These are phyloP conservation scores for Metschnikowia arizonensis DNA, from an alignment of 805 yeast genomes.

Conservation along the genomic window DNA sequence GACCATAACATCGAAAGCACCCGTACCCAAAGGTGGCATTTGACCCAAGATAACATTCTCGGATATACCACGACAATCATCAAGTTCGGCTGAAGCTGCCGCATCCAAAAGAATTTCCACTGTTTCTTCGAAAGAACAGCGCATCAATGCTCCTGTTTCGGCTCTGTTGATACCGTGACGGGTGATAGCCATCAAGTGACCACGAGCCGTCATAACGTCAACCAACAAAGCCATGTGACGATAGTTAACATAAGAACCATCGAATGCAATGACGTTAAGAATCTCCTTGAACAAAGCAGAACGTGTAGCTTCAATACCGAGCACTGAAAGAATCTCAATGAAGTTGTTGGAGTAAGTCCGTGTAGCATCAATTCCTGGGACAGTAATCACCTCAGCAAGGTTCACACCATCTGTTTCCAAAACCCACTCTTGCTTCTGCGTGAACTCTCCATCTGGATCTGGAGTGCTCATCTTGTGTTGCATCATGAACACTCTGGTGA, in stretches of 20 bases:
- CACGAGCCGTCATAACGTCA: slow-evolving; percentile 98
- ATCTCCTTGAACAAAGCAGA: slow-evolving; percentile 91
- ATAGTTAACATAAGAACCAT: slow-evolving; percentile 98
- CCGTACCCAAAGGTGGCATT: slow-evolving; percentile 98
- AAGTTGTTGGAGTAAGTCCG: slow-evolving; percentile 95
- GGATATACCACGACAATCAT: slow-evolving; percentile 97
- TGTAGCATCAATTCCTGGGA: slow-evolving; percentile 88
- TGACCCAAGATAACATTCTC: slow-evolving; percentile 97
- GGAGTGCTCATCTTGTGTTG: slow-evolving; percentile 70
- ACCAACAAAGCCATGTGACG: slow-evolving; percentile 97
- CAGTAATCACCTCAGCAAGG: slow-evolving; percentile 88
- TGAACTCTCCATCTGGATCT: slow-evolving; percentile 79
- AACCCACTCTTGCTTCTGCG: slow-evolving; percentile 94
- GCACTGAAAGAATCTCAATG: slow-evolving; percentile 88
- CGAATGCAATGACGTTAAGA: slow-evolving; percentile 95
- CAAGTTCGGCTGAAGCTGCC: slow-evolving; percentile 96
- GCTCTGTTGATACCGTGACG: slow-evolving; percentile 99
- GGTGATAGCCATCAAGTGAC: slow-evolving; percentile 96
- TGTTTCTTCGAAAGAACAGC: slow-evolving; percentile 98
- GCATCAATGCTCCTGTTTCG: slow-evolving; percentile 98
- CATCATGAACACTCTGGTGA: slow-evolving; percentile 87
- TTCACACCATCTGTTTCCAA: slow-evolving; percentile 98
- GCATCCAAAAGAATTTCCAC: slow-evolving; percentile 97
- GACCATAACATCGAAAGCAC: slow-evolving; percentile 92
- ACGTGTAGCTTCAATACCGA: slow-evolving; percentile 98